Conservation (phyloP, 2,329 filamentous ascomycete species). For the Corinectria fuckeliana region DNA sequence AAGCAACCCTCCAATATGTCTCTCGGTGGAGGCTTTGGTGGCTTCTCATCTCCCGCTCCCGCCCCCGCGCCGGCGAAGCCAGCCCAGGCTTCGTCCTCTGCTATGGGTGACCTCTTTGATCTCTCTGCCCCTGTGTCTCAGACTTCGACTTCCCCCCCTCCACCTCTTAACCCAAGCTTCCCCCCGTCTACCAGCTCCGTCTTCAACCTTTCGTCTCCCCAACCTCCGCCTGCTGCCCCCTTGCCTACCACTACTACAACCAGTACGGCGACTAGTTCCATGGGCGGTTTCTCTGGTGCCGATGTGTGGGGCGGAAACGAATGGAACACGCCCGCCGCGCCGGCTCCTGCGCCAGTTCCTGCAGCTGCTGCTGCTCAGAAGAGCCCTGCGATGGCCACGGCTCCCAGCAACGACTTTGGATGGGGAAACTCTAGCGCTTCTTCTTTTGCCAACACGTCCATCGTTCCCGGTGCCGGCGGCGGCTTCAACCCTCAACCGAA, state of each 20-base stretch:
- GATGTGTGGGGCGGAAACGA: constrained; percentile 90
- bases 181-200: constrained; percentile 64
- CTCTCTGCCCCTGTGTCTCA: constrained; percentile 63
- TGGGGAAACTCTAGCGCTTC: constrained; percentile 53
- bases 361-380: constrained; percentile 60
- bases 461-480: constrained; percentile 67
- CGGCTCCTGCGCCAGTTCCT: constrained; percentile 49
- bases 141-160: constrained; percentile 53
- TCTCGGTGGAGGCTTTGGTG: constrained; percentile 71
- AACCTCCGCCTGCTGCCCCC: constrained; percentile 52
- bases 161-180: constrained; percentile 45
- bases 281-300: constrained; percentile 55
- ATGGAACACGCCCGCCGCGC: constrained; percentile 73
- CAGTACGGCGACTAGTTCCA: constrained; percentile 41
- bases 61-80: constrained; percentile 49
- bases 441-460: constrained; percentile 64
- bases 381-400: constrained; percentile 58
- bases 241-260: constrained; percentile 39
- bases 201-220: constrained; percentile 77
- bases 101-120: constrained; percentile 83
- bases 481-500: constrained; percentile 71
- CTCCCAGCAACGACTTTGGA: constrained; percentile 65
- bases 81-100: constrained; percentile 57
- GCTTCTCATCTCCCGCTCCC: constrained; percentile 57
- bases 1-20: constrained; percentile 62